These are phyloP conservation scores for Irpex sp. DNA, from an alignment of 1,284 basidiomycete genomes.

Conservation along the genomic window DNA sequence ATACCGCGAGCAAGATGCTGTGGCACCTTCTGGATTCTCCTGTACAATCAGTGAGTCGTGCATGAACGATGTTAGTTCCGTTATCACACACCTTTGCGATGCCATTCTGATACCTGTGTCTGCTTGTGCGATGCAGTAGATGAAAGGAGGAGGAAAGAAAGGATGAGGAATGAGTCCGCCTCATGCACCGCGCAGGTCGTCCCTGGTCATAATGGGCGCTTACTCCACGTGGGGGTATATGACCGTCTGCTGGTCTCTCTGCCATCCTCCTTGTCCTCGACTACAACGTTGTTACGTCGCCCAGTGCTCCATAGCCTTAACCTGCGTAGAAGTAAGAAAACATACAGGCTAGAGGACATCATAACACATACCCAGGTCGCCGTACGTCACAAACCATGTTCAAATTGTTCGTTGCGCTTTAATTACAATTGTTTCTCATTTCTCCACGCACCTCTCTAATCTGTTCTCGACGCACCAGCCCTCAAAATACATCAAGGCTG, in stretches of 20 bases:
- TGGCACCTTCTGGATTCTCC: conserved; percentile 76
- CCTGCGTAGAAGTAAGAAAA: not conserved
- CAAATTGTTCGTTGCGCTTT: conserved; percentile 3
- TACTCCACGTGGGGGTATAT: no score
- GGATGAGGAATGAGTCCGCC: not conserved
- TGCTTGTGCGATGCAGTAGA: not conserved
- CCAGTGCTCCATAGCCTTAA: no score
- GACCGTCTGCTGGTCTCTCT: no score
- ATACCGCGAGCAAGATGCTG: conserved; percentile 9
- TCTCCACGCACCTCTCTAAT: not conserved
- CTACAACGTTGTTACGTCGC: no score
- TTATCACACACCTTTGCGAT: conserved; percentile 57
- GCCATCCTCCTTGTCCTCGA: no score
- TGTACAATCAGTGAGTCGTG: conserved; percentile 32
- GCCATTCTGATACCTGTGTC: conserved; percentile 48
- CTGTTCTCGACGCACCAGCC: not conserved
- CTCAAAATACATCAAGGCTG: not conserved
- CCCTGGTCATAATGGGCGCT: no score
- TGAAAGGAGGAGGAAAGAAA: not conserved
- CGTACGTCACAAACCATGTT: conserved; percentile 7
- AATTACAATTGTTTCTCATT: not conserved
- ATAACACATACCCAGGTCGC: not conserved
- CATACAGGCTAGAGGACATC: not conserved
- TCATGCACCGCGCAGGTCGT: no score
- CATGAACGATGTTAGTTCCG: not conserved